Evolutionary conservation across 176 grass and related monocot species (phyloP).

Genomic region (Hordeum vulgare): DNA sequence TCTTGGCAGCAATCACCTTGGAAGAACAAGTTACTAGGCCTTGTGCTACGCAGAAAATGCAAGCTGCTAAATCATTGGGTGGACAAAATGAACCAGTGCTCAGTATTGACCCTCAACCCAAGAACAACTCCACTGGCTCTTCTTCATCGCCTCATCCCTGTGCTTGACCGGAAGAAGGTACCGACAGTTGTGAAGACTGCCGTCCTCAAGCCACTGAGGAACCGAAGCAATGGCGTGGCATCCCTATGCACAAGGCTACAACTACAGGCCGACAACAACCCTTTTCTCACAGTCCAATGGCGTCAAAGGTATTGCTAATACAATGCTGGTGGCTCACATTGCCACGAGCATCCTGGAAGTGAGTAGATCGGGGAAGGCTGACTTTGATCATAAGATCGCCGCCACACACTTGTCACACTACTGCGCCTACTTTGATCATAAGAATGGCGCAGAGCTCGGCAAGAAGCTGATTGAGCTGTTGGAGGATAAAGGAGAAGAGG

Average conservation of each 20-base stretch:
- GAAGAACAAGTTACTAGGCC: neutral
- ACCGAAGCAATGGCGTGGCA: neutral
- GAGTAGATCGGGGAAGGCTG: neutral
- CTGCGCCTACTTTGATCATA: neutral
- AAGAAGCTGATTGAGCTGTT: neutral
- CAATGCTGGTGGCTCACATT: conserved; percentile 1
- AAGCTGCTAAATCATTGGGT: neutral
- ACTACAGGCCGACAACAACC: neutral
- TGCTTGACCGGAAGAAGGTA: neutral
- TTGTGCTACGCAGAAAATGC: neutral
- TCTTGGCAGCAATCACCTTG: neutral
- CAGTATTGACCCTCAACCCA: no score
- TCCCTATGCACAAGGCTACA: neutral
- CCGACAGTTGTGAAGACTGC: neutral
- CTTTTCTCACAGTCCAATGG: neutral
- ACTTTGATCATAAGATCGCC: neutral
- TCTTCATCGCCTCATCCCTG: neutral
- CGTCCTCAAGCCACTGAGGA: neutral
- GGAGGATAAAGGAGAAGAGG: no score
- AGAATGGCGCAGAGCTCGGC: neutral
- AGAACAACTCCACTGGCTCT: neutral
- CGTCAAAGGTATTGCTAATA: neutral
- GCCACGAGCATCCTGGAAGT: conserved; percentile 8
- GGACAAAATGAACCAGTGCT: neutral
- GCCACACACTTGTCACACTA: conserved; percentile 16